A percentile compares a stretch with the other conserved stretches of the same genome.
Evolutionary conservation across 2,329 filamentous ascomycete species (phyloP).

Genomic region (Exophiala alcalophila): DNA sequence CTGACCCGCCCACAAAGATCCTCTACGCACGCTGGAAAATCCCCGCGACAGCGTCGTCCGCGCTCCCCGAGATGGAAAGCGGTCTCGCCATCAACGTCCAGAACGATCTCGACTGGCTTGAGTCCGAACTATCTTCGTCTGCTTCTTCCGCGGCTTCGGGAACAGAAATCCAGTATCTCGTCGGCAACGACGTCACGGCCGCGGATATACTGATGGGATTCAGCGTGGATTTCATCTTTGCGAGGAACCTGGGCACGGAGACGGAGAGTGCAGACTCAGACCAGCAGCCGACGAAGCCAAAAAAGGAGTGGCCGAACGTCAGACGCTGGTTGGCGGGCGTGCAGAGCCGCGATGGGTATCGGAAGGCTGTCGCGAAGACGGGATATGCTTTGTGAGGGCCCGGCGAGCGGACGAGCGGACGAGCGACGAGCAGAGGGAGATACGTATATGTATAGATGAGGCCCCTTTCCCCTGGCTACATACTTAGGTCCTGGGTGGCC

Average conservation of each 20-base stretch:
- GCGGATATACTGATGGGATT: conserved; percentile 50
- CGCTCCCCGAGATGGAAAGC: conserved; percentile 37
- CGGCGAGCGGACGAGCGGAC: no score
- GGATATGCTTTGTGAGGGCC: conserved; percentile 21
- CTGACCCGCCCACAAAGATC: conserved; percentile 31
- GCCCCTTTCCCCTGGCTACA: no score
- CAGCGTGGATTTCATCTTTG: conserved; percentile 41
- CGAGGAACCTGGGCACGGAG: conserved; percentile 18
- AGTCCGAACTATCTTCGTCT: conserved; percentile 41
- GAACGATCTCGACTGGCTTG: conserved; percentile 47
- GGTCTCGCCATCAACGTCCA: conserved; percentile 43
- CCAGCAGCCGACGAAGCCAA: no score
- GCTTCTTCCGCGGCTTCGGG: no score
- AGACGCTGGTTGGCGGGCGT: conserved; percentile 23
- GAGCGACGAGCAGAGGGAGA: no score
- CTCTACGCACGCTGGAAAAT: conserved; percentile 46
- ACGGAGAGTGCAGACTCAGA: no score
- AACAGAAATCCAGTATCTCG: no score
- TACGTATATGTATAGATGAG: no score
- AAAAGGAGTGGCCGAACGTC: conserved; percentile 24
- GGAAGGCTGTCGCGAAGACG: conserved; percentile 27
- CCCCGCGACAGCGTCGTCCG: conserved; percentile 31
- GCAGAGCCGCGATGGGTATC: conserved; percentile 19
- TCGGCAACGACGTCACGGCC: conserved; percentile 42
- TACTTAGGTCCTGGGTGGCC: no score